phyloP scores from a whole-genome alignment of 768 basidiomycete species.

The Cystobasidiopsis lactophilus region DNA sequence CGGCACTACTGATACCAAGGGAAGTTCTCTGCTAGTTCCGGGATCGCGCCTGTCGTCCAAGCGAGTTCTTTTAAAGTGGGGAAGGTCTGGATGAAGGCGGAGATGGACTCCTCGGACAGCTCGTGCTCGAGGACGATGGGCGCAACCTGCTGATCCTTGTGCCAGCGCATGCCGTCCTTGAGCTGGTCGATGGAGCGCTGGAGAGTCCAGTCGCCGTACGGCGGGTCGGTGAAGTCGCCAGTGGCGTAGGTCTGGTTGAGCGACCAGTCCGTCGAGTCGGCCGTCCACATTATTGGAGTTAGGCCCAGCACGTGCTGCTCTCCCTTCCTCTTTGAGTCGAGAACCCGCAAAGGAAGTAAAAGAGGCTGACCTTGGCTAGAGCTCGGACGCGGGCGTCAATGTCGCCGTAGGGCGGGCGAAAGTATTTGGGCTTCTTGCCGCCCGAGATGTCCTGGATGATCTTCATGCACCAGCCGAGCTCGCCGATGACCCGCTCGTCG shows the following conservation, averaged over 20 bases:
- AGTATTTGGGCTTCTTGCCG: constrained; percentile 46
- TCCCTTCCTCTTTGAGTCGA: no score
- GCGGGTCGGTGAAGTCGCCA: constrained; percentile 52
- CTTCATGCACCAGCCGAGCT: constrained; percentile 67
- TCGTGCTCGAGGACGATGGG: constrained; percentile 79
- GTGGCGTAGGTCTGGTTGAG: constrained; percentile 19
- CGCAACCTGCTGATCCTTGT: constrained; percentile 38
- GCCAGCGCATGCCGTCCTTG: constrained; percentile 42
- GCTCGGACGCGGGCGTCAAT: constrained; percentile 63
- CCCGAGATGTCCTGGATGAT: constrained; percentile 56
- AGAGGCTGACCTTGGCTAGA: constrained; percentile 29
- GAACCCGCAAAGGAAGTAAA: no score
- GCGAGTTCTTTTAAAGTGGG: constrained; percentile 29
- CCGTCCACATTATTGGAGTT: constrained; percentile 68
- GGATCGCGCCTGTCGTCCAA: no score
- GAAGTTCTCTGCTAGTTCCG: no score
- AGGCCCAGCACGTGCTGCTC: constrained; percentile 45
- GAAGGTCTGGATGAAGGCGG: constrained; percentile 64
- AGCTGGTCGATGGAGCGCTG: constrained; percentile 37
- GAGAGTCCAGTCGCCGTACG: constrained; percentile 35
- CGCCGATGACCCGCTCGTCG: constrained; percentile 37
- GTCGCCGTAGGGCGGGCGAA: constrained; percentile 44
- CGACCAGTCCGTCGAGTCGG: constrained; percentile 36
- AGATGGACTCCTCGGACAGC: constrained; percentile 59
- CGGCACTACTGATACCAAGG: no score